Conservation (phyloP, 306 rosid species). For the Quercus ilex region DNA sequence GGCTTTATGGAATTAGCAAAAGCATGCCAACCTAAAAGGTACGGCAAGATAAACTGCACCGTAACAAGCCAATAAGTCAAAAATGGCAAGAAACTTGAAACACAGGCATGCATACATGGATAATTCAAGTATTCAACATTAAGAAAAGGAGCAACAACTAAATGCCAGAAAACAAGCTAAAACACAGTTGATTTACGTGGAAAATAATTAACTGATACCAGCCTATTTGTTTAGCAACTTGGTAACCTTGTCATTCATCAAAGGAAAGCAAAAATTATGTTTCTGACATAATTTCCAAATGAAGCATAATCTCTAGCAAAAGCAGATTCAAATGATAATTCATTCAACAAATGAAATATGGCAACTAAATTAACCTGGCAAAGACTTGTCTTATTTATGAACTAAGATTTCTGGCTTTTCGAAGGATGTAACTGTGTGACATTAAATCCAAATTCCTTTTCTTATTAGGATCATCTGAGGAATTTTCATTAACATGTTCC, state of each 20-base stretch:
- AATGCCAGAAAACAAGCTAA: not conserved
- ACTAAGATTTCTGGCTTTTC: not conserved
- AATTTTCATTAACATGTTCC: not conserved
- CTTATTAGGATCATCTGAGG: not conserved
- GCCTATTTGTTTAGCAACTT: not conserved
- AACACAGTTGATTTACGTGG: not conserved
- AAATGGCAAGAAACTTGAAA: not conserved
- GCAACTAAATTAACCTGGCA: too few species aligned
- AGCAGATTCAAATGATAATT: not conserved
- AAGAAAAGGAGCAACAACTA: not conserved
- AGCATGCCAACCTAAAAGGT: conserved; percentile 85
- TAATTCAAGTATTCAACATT: not conserved
- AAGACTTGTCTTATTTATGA: too few species aligned
- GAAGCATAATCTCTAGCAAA: not conserved
- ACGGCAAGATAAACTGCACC: conserved; percentile 76
- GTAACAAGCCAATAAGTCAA: not conserved
- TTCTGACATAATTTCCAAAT: not conserved
- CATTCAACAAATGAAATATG: not conserved
- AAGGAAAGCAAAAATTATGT: not conserved
- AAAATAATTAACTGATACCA: not conserved
- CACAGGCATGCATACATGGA: not conserved
- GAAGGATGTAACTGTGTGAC: not conserved
- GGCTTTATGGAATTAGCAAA: conserved; percentile 67
- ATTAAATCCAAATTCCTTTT: not conserved
- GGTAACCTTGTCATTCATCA: not conserved